A percentile compares a stretch with the other conserved stretches of the same genome.
Conservation (phyloP, 768 basidiomycete species). For the Russula abietina region DNA sequence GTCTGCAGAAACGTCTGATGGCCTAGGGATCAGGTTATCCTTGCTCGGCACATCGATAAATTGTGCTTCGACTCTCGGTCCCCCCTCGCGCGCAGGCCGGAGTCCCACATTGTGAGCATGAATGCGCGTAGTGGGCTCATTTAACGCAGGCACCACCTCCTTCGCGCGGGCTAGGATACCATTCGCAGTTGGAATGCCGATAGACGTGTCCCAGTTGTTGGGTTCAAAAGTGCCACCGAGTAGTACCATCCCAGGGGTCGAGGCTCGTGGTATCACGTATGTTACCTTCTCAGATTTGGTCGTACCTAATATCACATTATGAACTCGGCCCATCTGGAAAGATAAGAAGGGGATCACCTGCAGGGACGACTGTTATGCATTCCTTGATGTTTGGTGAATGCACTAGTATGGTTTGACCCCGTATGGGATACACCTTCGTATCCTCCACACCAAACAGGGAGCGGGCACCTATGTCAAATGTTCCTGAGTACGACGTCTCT, state of each 20-base stretch:
- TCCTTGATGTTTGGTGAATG: slow-evolving; percentile 57
- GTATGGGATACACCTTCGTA: slow-evolving; percentile 60
- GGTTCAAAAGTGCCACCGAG: slow-evolving; percentile 53
- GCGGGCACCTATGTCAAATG: slow-evolving; percentile 45
- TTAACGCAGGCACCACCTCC: slow-evolving; percentile 34
- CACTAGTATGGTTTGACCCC: slow-evolving; percentile 80
- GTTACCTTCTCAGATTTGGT: slow-evolving; percentile 31
- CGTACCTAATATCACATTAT: neutral
- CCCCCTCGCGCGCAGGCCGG: slow-evolving; percentile 50
- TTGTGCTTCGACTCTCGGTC: slow-evolving; percentile 51
- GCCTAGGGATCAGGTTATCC: slow-evolving; percentile 24
- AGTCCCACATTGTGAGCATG: slow-evolving; percentile 53
- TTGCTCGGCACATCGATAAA: slow-evolving; percentile 34
- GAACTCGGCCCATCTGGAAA: neutral
- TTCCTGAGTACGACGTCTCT: neutral
- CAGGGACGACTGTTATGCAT: slow-evolving; percentile 24
- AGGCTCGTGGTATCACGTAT: slow-evolving; percentile 61
- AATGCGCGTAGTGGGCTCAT: slow-evolving; percentile 37
- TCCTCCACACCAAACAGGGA: slow-evolving; percentile 81
- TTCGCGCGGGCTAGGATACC: slow-evolving; percentile 45
- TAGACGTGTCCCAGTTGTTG: slow-evolving; percentile 47
- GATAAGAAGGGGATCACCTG: neutral
- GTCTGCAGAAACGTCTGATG: slow-evolving; percentile 24
- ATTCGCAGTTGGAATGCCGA: slow-evolving; percentile 37
- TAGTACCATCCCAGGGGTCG: slow-evolving; percentile 41